phyloP scores from a whole-genome alignment of 2,329 filamentous ascomycete species.

The Nemania serpens region DNA sequence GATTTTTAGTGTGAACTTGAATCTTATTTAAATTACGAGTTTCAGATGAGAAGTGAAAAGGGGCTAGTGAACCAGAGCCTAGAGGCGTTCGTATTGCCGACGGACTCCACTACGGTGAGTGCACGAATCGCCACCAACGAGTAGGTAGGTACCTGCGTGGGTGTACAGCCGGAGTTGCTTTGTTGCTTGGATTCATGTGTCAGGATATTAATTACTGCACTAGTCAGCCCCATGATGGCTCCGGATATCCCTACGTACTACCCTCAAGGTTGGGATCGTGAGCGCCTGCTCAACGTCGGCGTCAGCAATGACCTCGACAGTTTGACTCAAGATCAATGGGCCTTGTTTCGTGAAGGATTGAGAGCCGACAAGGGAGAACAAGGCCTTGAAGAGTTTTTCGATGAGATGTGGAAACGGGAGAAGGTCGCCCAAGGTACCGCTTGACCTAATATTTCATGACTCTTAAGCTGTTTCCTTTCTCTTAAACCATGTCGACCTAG shows the following conservation, averaged over 20 bases:
- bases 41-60: no score
- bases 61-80: no score
- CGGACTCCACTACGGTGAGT: no score
- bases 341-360: conserved; percentile 20
- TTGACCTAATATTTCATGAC: not conserved
- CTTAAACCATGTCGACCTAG: no score
- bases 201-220: not conserved
- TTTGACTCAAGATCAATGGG: conserved; percentile 16
- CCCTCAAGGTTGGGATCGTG: conserved; percentile 28
- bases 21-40: no score
- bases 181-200: not conserved
- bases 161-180: no score
- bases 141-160: no score
- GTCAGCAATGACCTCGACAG: conserved; percentile 8
- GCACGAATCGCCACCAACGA: no score
- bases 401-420: conserved; percentile 23
- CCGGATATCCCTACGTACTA: conserved; percentile 20
- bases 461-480: not conserved
- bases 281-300: conserved; percentile 23
- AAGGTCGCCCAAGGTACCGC: conserved; percentile 14
- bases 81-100: no score
- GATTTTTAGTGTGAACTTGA: no score
- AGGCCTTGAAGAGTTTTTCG: conserved; percentile 24
- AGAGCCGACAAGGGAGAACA: conserved; percentile 24
- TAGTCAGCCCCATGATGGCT: conserved; percentile 10